Base-by-base conservation (phyloP, 78 protist species). In the Isochrysis galbana region DNA sequence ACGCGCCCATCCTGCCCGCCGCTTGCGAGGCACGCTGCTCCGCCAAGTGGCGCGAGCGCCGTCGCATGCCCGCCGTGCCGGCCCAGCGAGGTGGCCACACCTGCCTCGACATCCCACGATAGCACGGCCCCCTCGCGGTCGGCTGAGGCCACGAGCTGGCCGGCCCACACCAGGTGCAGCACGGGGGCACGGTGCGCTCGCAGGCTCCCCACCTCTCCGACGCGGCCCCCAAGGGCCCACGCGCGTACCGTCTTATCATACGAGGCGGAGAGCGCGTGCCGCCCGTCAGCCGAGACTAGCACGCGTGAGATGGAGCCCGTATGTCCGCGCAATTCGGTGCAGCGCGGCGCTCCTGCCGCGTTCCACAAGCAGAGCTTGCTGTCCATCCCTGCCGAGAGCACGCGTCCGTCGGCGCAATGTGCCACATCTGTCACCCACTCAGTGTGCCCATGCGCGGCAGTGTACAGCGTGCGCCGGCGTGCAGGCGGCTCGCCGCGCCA, bases 371-470 rank as follows among this genome's bases (percentile, higher is more conserved):
- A 92, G 38, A 92, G 45, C 78, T 92, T 92, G 44, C 44, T 5
- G 86, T 92, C 94, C 90, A 83, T 46, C 14, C 90, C 94, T 10
- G 92, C 94, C 26, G 90, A 83, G 46, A 92, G 32, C 26, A 92
- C 54, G 36, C 93, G 32, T 17, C 93, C 93, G 80, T 91, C 93
- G 26, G 17, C 1, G 34, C 2, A 0, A 89, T 32, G 55, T 32
- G 77, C 0, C 38, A 41, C 55, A 26, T 5, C 48, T 19, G 93
- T 90, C 42, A 90, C 93, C 93, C 93, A 91, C 47, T 91, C 93
- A 0, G n/a, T 0, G 69, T 91, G 93, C 22, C 93, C 93, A 29
- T 29, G 0, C 29, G 32, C 29, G 67, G 5, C 3, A 26, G 67
- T 44, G 80, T 25, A 91, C 17, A 91, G 89, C 89, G 32, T 23